Base-by-base conservation (phyloP, 495 filamentous ascomycete genomes). In the Lineolata rhizophorae region DNA sequence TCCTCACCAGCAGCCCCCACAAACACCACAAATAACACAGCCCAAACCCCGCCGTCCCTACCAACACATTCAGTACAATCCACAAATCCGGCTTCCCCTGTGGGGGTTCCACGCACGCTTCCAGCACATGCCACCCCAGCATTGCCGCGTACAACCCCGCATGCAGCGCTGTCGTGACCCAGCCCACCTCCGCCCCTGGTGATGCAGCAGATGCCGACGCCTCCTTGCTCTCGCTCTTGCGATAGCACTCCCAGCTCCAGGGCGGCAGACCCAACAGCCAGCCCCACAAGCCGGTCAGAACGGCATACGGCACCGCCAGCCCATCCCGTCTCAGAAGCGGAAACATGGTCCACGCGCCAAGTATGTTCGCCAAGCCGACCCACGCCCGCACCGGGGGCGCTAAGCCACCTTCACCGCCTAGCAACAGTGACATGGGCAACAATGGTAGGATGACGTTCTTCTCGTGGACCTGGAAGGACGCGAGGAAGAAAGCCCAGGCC, bases 381-480 rank as follows among this genome's bases (percentile, higher is more conserved):
- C 87, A 97, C 4, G 80, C 67, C 13, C 90, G 69, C 13, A 62
- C 69, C 22, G 72, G 67, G 37, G 72, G 75, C 32, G 65, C 65
- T 17, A 95, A 57, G 0, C 82, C 82, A 24, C 76, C 67, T 30
- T 72, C 64, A 3, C 74, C 70, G 11, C 76, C 76, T 13, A 95
- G 64, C 3, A 93, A 57, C 5, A 93, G 55, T 0, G 83, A 93
- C 72, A 85, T 87, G 0, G 87, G 87, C 37, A 93, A 67, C 16
- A 95, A 59, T 2, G 87, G 87, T 0, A 97, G 65, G 3, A 97
- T 59, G 0, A 91, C 80, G 41, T 79, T 90, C 57, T 97, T 97
- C 53, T 97, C 87, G 50, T 97, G 87, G 0, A 97, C 87, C 41
- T 97, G 87, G 54, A 92, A 97, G 32, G 77, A 84, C 52, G 83